A percentile compares a stretch with the other conserved stretches of the same genome.
These are phyloP conservation scores for Flaveria robusta DNA, from an alignment of 129 eudicot species.

Conservation along the genomic window DNA sequence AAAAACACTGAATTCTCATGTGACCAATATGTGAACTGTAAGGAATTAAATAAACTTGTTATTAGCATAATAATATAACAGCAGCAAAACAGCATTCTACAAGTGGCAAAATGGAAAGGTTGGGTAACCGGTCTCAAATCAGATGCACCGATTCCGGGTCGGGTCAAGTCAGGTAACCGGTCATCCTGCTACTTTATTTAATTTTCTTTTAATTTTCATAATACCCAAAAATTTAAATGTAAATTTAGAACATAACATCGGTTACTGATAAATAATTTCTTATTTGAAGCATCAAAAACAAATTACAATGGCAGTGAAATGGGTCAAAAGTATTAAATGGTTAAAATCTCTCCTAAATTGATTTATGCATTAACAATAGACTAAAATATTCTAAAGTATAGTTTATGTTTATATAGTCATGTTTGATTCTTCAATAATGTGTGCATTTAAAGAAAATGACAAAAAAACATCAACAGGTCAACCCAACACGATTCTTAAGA, in stretches of 20 bases:
- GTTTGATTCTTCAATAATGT: background rate
- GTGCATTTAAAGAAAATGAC: background rate
- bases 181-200: background rate
- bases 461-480: background rate
- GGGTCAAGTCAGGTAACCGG: background rate
- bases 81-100: background rate
- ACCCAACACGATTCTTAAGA: background rate
- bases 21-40: background rate
- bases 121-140: background rate
- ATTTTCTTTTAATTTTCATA: background rate
- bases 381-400: background rate
- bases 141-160: background rate
- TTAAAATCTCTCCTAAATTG: background rate
- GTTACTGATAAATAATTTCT: background rate
- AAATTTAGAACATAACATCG: background rate
- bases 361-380: background rate
- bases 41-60: slow-evolving; percentile 2
- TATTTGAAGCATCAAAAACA: background rate
- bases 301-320: background rate
- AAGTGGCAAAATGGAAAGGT: background rate
- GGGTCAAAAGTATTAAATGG: background rate
- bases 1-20: background rate
- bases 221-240: background rate
- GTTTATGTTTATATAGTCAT: background rate
- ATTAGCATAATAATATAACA: background rate